A percentile compares a stretch with the other conserved stretches of the same genome.
These are phyloP conservation scores for Paramyrothecium roridum DNA, from an alignment of 2,329 filamentous ascomycete genomes.

Conservation along the genomic window DNA sequence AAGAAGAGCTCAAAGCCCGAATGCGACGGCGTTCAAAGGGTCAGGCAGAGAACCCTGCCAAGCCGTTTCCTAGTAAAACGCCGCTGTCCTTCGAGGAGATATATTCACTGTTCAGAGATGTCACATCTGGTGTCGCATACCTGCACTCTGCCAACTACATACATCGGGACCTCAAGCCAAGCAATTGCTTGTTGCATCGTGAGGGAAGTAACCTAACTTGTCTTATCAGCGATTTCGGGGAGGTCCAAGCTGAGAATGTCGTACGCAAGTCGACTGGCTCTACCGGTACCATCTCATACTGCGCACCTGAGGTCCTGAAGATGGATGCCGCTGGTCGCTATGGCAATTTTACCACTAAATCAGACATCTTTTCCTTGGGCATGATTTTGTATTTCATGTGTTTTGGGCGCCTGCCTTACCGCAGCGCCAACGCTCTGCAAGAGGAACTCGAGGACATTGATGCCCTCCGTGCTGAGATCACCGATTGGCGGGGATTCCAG, in stretches of 20 bases:
- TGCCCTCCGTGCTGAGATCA: slow-evolving; percentile 79
- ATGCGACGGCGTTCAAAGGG: slow-evolving; percentile 80
- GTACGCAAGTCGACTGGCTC: slow-evolving; percentile 86
- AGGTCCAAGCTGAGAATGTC: slow-evolving; percentile 82
- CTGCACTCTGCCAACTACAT: slow-evolving; percentile 91
- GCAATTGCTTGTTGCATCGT: slow-evolving; percentile 85
- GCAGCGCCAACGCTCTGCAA: slow-evolving; percentile 76
- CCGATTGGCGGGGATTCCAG: slow-evolving; percentile 81
- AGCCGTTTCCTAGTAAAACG: slow-evolving; percentile 38
- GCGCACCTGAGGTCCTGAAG: slow-evolving; percentile 86
- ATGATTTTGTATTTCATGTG: slow-evolving; percentile 99
- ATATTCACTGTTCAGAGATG: slow-evolving; percentile 93
- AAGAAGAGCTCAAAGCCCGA: slow-evolving; percentile 84
- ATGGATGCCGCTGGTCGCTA: slow-evolving; percentile 67
- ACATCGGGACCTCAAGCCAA: slow-evolving; percentile 92
- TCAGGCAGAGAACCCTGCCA: slow-evolving; percentile 59
- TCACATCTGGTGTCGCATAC: slow-evolving; percentile 87
- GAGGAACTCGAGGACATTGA: slow-evolving; percentile 94
- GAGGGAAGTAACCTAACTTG: slow-evolving; percentile 71
- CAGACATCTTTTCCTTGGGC: slow-evolving; percentile 94
- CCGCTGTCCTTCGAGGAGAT: slow-evolving; percentile 79
- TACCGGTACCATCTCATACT: slow-evolving; percentile 96
- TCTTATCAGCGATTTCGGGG: slow-evolving; percentile 95
- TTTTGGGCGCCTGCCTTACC: slow-evolving; percentile 85
- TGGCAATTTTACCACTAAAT: slow-evolving; percentile 94